These are phyloP conservation scores for Tolypocladium guangdongense DNA, from an alignment of 2,329 filamentous ascomycete species.

Conservation along the genomic window DNA sequence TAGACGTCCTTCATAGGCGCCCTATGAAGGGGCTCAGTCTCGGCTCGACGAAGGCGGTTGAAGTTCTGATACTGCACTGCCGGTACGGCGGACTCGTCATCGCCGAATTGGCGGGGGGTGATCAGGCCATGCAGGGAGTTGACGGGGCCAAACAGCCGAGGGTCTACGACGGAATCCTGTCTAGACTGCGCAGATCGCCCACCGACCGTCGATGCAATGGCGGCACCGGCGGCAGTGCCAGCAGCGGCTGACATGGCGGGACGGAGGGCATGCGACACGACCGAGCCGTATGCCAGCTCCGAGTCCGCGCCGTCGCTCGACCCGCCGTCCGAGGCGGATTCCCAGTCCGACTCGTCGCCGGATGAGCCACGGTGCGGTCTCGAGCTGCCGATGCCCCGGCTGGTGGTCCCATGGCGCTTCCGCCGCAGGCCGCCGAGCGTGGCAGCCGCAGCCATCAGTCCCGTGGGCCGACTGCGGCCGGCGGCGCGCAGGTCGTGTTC, in stretches of 20 bases:
- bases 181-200: conserved; percentile 13
- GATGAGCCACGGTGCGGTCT: conserved; percentile 25
- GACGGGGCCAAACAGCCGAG: conserved; percentile 45
- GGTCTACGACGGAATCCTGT: conserved; percentile 44
- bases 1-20: conserved; percentile 50
- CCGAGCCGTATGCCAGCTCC: conserved; percentile 24
- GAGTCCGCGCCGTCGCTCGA: conserved; percentile 27
- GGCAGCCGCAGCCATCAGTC: conserved; percentile 25
- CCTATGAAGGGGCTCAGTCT: conserved; percentile 9
- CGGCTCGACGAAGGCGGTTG: conserved; percentile 11
- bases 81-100: conserved; percentile 18
- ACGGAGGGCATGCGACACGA: conserved; percentile 13
- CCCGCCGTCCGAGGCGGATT: conserved; percentile 42
- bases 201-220: conserved; percentile 1
- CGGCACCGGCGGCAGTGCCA: conserved; percentile 23
- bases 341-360: conserved; percentile 43
- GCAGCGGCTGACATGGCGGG: conserved; percentile 11
- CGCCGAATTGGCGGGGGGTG: conserved; percentile 41
- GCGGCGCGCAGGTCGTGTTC: conserved; percentile 33
- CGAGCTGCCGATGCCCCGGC: conserved; percentile 28
- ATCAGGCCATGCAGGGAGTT: conserved; percentile 50
- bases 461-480: conserved; percentile 16
- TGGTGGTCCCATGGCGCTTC: conserved; percentile 19
- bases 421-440: conserved; percentile 30
- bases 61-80: conserved; percentile 15